Base-by-base conservation (phyloP, 1,284 basidiomycete genomes). In the Testicularia cyperi region DNA sequence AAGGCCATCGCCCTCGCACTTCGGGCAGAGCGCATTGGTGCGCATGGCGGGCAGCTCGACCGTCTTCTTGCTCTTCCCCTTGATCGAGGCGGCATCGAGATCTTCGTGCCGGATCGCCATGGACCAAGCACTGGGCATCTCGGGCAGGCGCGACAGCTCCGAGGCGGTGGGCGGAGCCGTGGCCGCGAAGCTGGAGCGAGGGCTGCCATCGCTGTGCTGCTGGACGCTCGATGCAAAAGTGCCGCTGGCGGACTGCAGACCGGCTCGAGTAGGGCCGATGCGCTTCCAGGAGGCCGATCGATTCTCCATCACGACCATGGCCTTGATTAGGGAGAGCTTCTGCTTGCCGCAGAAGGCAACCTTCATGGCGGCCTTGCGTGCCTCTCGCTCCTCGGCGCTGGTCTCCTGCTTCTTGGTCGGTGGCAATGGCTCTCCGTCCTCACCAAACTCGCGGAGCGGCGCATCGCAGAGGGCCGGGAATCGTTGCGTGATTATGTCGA, bases 401-500 rank as follows among this genome's bases (percentile, higher is more conserved):
- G 60, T 65, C 44, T 65, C 65, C n/a, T 67, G 37, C 41, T 61
- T 60, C 44, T 67, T 67, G n/a, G 55, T 63, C 5, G 65, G 65
- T 2, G 65, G 65, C 25, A 67, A 36, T 12, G 65, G 54, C 37
- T 44, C 38, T 1, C 65, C 65, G 23, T 67, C 54, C 22, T 67
- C 65, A 15, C 52, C 65, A 46, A 64, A 61, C 34, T 48, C 31
- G 26, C 42, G 48, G 15, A 40, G 32, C 15, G 58, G 65, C 3
- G 63, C 54, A 24, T 65, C 54, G 33, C 57, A 65, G 20, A 65
- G 33, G 7, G 52, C 15, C 8, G 63, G 65, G 22, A 64, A 49
- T 29, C 32, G 23, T 13, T 38, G 26, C 13, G 49, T 44, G 29
- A 64, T 36, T 1, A 40, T 38, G 18, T 58, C 43, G 38, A 49